Evolutionary conservation across 2,329 filamentous ascomycete species (phyloP).

Genomic region (Furcasterigmium sp.): DNA sequence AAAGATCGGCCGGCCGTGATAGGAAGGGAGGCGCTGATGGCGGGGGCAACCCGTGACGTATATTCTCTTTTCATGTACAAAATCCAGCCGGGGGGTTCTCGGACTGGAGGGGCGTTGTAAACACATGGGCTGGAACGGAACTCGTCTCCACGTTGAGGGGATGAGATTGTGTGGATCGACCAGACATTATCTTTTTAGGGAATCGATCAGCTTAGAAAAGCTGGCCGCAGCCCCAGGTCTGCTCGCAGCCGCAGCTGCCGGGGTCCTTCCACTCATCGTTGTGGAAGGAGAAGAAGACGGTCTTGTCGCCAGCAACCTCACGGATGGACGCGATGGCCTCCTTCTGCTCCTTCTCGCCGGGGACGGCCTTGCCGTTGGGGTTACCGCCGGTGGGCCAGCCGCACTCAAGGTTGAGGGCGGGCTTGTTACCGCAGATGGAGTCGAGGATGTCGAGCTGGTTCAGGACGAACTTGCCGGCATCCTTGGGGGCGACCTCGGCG

Average conservation of each 20-base stretch:
- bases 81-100: background rate
- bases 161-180: background rate
- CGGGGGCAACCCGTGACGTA: background rate
- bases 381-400: conserved; percentile 76
- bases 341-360: conserved; percentile 62
- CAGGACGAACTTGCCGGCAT: conserved; percentile 72
- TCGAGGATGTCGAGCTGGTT: conserved; percentile 66
- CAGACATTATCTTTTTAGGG: background rate
- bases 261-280: conserved; percentile 79
- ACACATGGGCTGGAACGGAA: background rate
- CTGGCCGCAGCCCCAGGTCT: conserved; percentile 66
- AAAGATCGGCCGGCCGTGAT: background rate
- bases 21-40: background rate
- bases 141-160: background rate
- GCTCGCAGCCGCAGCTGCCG: conserved; percentile 69
- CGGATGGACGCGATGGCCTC: conserved; percentile 69
- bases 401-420: conserved; percentile 79
- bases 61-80: conserved; percentile 1
- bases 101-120: background rate
- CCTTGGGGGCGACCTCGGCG: conserved; percentile 51
- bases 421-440: conserved; percentile 63
- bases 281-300: conserved; percentile 76
- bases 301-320: conserved; percentile 57
- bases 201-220: conserved; percentile 31
- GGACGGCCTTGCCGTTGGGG: conserved; percentile 67